Base-by-base conservation (phyloP, 2,329 filamentous ascomycete genomes). In the Aspergillus sp. region DNA sequence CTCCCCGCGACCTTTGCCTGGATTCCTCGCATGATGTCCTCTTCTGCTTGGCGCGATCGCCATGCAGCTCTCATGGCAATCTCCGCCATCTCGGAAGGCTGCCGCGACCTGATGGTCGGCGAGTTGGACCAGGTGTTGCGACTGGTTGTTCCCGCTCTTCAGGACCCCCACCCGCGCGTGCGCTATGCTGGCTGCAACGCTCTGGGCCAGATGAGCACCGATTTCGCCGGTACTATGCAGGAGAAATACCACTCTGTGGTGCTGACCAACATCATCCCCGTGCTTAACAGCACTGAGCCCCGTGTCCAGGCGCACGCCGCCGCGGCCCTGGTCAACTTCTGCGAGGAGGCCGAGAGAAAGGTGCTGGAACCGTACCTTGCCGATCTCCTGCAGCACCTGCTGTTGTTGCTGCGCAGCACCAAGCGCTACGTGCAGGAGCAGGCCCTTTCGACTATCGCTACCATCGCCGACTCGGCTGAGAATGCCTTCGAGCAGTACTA, bases 131-230 rank as follows among this genome's bases (percentile, higher is more conserved):
- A 97, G 73, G 94, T 99, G 21, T 84, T 99, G 51, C 92, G 96
- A 65, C 84, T 99, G 58, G 94, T 99, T n/a, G 87, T 97, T 53
- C 95, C 95, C 15, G 90, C 94, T 38, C 84, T 99, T 38, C 88
- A 89, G 69, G 94, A 99, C 73, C 85, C 90, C 41, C 95, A 99
- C 73, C 91, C 95, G 42, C 91, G 95, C 73, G 95, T 99, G 58
- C 89, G 94, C 70, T 99, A 96, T 88, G 95, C 95, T 55, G 95
- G 93, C 36, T 99, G 95, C 82, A 98, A 99, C 73, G 95, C 95
- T 44, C 85, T 99, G n/a, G 95, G 95, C 27, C 95, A 99, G 78
- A 99, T 99, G 95, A 98, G 94, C 80, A 99, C 95, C 32, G 95
- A 99, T 73, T 99, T 99, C 76, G 94, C 96, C 11, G 93, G 93